Percentiles rank a stretch among this genome's conserved stretches.
Conservation (phyloP, 2,329 filamentous ascomycete genomes). For the Trichoderma sp. region DNA sequence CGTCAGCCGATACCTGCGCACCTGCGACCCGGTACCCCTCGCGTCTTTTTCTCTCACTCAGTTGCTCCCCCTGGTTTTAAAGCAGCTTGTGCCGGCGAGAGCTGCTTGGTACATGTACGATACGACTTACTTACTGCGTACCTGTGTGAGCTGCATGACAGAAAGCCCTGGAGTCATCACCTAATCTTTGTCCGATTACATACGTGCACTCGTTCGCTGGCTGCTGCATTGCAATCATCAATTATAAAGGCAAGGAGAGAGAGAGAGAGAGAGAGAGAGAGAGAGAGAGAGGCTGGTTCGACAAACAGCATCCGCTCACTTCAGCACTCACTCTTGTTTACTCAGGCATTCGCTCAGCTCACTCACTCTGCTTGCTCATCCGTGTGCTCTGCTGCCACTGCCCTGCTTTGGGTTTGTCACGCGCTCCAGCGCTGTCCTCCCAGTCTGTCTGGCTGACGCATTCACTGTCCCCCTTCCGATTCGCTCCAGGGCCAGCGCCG, state of each 20-base stretch:
- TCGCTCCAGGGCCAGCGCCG: neutral
- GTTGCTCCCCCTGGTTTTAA: neutral
- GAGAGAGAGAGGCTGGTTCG: neutral
- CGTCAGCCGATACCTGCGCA: slow-evolving; percentile 13
- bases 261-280: neutral
- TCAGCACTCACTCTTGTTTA: neutral
- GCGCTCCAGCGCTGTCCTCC: slow-evolving; percentile 6
- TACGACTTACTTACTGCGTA: no score
- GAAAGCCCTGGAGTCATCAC: neutral
- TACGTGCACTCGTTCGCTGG: neutral
- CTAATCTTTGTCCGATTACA: neutral
- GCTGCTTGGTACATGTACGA: neutral
- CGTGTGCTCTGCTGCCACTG: neutral
- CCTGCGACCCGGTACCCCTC: slow-evolving; percentile 23
- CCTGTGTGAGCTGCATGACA: neutral
- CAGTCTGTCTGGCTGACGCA: slow-evolving; percentile 18
- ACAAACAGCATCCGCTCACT: neutral
- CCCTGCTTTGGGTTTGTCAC: slow-evolving; percentile 13
- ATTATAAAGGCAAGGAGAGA: neutral
- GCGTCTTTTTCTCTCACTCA: slow-evolving; percentile 19
- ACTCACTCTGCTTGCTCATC: neutral
- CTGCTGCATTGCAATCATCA: neutral
- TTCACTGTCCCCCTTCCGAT: slow-evolving; percentile 12
- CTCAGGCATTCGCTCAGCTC: slow-evolving; percentile 1
- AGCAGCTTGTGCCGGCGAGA: neutral